These are phyloP conservation scores for Nephelium lappaceum DNA, from an alignment of 345 rosid genomes.

Conservation along the genomic window DNA sequence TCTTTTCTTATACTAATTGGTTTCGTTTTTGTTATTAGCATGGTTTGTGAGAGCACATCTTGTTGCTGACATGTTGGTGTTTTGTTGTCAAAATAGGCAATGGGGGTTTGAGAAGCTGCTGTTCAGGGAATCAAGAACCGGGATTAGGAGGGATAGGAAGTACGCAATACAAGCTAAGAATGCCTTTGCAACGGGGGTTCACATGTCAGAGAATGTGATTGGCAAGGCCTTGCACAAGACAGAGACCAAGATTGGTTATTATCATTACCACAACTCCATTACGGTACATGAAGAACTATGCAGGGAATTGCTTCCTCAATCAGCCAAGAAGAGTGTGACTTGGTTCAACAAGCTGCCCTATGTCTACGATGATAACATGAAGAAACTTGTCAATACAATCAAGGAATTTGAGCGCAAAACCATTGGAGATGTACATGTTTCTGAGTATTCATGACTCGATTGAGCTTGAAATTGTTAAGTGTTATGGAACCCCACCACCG, in stretches of 20 bases:
- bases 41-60: background rate
- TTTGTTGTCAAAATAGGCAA: constrained; percentile 46
- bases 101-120: constrained; percentile 94
- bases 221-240: constrained; percentile 83
- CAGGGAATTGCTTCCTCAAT: constrained; percentile 52
- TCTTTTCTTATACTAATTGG: background rate
- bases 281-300: constrained; percentile 64
- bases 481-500: background rate
- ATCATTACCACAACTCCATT: constrained; percentile 79
- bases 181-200: constrained; percentile 83
- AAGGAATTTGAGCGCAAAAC: constrained; percentile 64
- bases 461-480: background rate
- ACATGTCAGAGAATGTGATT: constrained; percentile 86
- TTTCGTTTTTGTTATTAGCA: background rate
- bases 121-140: constrained; percentile 64
- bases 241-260: constrained; percentile 71
- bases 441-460: background rate
- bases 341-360: constrained; percentile 62
- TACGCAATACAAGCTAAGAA: constrained; percentile 89
- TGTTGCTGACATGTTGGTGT: background rate
- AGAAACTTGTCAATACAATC: constrained; percentile 55
- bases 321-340: constrained; percentile 54
- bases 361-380: constrained; percentile 73
- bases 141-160: constrained; percentile 81
- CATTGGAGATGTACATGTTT: constrained; percentile 32